These are phyloP conservation scores for Nakazawaea holstii DNA, from an alignment of 805 yeast genomes.

Conservation along the genomic window DNA sequence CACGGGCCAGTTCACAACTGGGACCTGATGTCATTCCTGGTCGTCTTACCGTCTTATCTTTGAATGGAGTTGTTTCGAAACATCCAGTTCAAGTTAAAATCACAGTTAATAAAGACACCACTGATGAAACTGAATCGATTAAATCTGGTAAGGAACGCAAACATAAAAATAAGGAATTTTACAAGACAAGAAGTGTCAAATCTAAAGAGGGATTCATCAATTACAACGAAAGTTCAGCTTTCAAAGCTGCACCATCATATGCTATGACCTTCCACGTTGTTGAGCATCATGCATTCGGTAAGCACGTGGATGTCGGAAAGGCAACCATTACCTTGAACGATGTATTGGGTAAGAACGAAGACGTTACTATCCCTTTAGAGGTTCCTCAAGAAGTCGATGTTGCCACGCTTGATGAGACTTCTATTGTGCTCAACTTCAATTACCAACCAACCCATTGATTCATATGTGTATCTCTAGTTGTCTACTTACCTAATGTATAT, in stretches of 20 bases:
- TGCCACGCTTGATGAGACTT: neutral
- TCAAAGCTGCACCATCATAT: conserved; percentile 62
- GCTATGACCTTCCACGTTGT: conserved; percentile 54
- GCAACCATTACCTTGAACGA: conserved; percentile 49
- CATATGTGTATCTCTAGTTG: neutral
- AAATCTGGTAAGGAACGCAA: conserved; percentile 15
- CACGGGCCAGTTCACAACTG: conserved; percentile 29
- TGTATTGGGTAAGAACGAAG: conserved; percentile 39
- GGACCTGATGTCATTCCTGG: conserved; percentile 43
- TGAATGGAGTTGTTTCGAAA: conserved; percentile 15
- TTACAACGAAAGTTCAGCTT: conserved; percentile 63
- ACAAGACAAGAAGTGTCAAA: conserved; percentile 59
- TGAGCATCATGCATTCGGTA: conserved; percentile 70
- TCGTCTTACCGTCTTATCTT: conserved; percentile 41
- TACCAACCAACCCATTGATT: conserved; percentile 15
- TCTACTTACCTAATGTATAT: neutral
- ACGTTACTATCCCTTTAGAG: conserved; percentile 31
- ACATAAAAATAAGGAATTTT: conserved; percentile 46
- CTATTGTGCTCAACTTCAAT: conserved; percentile 30
- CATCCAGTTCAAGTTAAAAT: conserved; percentile 47
- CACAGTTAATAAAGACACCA: conserved; percentile 35
- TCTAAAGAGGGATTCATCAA: conserved; percentile 37
- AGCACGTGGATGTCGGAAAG: conserved; percentile 57
- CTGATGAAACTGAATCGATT: conserved; percentile 12
- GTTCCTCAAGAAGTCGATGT: conserved; percentile 26